Evolutionary conservation across 176 grass and related monocot genomes (phyloP).

Genomic region (Areca catechu): DNA sequence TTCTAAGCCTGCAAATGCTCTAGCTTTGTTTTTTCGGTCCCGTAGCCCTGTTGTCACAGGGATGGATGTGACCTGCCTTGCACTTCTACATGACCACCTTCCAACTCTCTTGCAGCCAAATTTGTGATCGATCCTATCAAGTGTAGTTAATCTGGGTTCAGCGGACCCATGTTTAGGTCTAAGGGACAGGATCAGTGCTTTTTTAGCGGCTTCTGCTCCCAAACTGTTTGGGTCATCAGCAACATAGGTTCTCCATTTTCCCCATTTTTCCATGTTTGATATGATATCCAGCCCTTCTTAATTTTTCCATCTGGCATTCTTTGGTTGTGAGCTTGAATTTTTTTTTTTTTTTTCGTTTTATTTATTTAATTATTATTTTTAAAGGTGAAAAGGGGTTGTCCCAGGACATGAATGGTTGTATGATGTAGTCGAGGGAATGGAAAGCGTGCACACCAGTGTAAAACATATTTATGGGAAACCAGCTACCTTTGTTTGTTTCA

Average conservation of each 20-base stretch:
- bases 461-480: neutral
- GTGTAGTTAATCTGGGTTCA: too few relatives aligned
- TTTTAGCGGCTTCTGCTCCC: slow-evolving; percentile 81
- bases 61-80: neutral
- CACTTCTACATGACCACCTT: too few relatives aligned
- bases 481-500: neutral
- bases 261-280: slow-evolving; percentile 9
- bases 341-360: slow-evolving; percentile 16
- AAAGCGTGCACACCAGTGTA: neutral
- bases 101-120: too few relatives aligned
- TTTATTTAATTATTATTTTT: slow-evolving; percentile 30
- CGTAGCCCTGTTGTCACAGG: slow-evolving; percentile 1
- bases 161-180: slow-evolving; percentile 3
- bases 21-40: slow-evolving; percentile 13
- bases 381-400: slow-evolving; percentile 8
- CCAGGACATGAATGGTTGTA: slow-evolving; percentile 29
- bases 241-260: neutral
- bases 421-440: neutral
- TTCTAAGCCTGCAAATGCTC: slow-evolving; percentile 44
- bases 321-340: slow-evolving; percentile 64
- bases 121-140: too few relatives aligned
- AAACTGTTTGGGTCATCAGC: slow-evolving; percentile 9
- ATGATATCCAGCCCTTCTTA: slow-evolving; percentile 6
- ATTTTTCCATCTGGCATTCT: slow-evolving; percentile 36
- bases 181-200: slow-evolving; percentile 53